A percentile compares a stretch with the other conserved stretches of the same genome.
Evolutionary conservation across 495 filamentous ascomycete species (phyloP).

Genomic region (Thozetella sp.): DNA sequence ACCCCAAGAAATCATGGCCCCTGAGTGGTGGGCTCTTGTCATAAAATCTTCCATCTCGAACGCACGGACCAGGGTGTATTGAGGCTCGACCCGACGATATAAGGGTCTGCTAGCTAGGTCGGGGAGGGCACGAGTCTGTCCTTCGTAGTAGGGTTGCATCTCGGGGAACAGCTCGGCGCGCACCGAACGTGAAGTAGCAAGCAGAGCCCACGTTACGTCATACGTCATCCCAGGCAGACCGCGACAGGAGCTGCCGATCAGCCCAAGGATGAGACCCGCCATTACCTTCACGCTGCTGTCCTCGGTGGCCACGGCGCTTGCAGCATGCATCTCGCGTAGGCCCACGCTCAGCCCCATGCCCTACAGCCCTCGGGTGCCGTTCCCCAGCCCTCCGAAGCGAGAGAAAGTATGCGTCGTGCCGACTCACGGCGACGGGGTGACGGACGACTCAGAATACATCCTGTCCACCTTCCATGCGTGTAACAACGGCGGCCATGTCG

Average conservation of each 20-base stretch:
- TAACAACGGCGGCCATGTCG: slow-evolving; percentile 67
- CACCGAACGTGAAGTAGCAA: neutral
- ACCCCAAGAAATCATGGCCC: neutral
- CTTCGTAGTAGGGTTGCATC: neutral
- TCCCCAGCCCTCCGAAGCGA: slow-evolving; percentile 18
- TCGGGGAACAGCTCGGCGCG: neutral
- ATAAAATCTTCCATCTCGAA: neutral
- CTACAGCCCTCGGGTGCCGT: slow-evolving; percentile 20
- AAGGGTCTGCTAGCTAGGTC: neutral
- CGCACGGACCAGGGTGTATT: neutral
- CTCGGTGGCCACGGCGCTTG: neutral
- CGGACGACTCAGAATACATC: slow-evolving; percentile 62
- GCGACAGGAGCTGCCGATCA: neutral
- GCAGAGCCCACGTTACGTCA: neutral
- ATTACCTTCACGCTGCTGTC: slow-evolving; percentile 5
- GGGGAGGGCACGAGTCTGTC: neutral
- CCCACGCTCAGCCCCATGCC: slow-evolving; percentile 24
- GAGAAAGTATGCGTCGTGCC: slow-evolving; percentile 30
- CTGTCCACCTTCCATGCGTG: slow-evolving; percentile 60
- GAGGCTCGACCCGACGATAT: neutral
- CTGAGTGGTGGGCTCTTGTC: neutral
- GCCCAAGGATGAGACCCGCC: slow-evolving; percentile 4
- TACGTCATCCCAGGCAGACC: neutral
- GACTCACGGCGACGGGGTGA: slow-evolving; percentile 39
- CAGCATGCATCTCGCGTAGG: slow-evolving; percentile 15